Evolutionary conservation across 2,329 filamentous ascomycete genomes (phyloP), one percentile per base, ranked within the genome.

Genomic region (Cercospora sp.): DNA sequence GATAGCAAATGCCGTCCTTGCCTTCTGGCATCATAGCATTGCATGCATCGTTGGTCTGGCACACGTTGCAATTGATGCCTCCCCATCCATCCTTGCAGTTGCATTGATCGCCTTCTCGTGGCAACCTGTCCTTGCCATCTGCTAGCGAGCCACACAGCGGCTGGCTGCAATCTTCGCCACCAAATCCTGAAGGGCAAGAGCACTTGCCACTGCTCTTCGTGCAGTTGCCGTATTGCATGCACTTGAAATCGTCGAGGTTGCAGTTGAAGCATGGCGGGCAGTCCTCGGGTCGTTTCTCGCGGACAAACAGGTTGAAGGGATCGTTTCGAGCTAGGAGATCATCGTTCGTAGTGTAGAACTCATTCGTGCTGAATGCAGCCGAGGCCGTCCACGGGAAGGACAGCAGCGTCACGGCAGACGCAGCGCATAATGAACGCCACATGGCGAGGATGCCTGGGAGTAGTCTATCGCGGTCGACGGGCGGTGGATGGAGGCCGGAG

Each of bases 211-310:
- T 97, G 77, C 89, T 93, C 76, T 90, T 88, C 80, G 95, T 96
- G 80, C 95, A 99, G 37, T 89, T 86, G 40, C 93, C 91, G 79
- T 91, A 99, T 81, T 99, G 95, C 70, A 92, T 89, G 80, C 95
- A 99, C 70, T 89, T 89, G 80, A 97, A 96, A 70, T 92, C 92
- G 30, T 95, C 94, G 16, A 99, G 87, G 67, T 97, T 91, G 83
- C 95, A 99, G 87, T 99, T 98, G 86, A 99, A 99, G 84, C 95
- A 95, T 76, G 92, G 92, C 63, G 92, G 92, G 78, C 92, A 95
- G 75, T 90, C 88, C 71, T 87, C 87, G 6, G 93, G 91, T 61
- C 92, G 87, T 75, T 91, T 89, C 72, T 88, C 90, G 81, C 92
- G 82, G 43, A 90, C 86, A 77, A 93, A 75, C 13, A 74, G 70